These are phyloP conservation scores for Ustilago curta DNA, from an alignment of 1,284 basidiomycete genomes.

Conservation along the genomic window DNA sequence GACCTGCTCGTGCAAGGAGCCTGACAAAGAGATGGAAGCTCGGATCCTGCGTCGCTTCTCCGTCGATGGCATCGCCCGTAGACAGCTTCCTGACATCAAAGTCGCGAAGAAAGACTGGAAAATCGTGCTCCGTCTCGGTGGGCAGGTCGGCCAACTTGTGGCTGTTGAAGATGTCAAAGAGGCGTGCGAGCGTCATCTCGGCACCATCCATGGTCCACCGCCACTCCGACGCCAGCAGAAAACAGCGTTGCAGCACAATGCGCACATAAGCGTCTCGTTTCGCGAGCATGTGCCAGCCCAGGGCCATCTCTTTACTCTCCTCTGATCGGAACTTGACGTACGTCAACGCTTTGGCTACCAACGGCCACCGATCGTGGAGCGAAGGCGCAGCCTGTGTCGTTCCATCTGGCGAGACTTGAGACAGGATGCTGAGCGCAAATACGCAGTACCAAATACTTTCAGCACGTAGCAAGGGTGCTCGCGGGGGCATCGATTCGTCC, in stretches of 20 bases:
- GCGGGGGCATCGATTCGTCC: conserved; percentile 71
- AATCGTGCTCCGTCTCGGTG: conserved; percentile 78
- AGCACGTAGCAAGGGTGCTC: conserved; percentile 70
- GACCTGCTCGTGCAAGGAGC: conserved; percentile 76
- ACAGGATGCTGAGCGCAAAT: conserved; percentile 79
- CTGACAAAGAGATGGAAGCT: conserved; percentile 85
- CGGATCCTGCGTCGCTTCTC: conserved; percentile 75
- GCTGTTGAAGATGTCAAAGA: conserved; percentile 82
- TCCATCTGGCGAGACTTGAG: conserved; percentile 81
- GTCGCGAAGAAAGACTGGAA: conserved; percentile 80
- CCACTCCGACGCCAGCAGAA: conserved; percentile 79
- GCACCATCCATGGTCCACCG: conserved; percentile 76
- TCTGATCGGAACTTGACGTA: conserved; percentile 74
- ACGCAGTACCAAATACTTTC: conserved; percentile 77
- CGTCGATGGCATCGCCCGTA: conserved; percentile 10
- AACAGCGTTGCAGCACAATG: conserved; percentile 80
- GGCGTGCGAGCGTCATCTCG: conserved; percentile 75
- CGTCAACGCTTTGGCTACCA: conserved; percentile 66
- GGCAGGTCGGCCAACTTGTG: conserved; percentile 83
- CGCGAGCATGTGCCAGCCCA: conserved; percentile 72
- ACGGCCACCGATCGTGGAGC: conserved; percentile 78
- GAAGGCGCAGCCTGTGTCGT: conserved; percentile 71
- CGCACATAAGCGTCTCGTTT: conserved; percentile 82
- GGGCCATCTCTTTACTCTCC: conserved; percentile 72
- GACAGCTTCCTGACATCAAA: conserved; percentile 63